These are phyloP conservation scores for Pichia sp. DNA, from an alignment of 1,139 yeast species.

Conservation along the genomic window DNA sequence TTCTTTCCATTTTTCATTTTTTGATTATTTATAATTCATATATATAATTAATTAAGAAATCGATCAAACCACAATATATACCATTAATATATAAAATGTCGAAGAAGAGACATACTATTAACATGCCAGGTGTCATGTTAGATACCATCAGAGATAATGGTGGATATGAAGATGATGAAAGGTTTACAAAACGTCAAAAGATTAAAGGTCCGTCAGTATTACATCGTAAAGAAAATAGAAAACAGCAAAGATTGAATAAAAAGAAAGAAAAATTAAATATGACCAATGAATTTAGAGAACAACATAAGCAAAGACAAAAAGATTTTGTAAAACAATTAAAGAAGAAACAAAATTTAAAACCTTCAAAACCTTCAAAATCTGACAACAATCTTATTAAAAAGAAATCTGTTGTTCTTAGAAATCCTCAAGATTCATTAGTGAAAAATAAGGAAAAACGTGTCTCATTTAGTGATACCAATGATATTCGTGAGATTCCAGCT, in stretches of 20 bases:
- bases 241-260: slow-evolving; percentile 47
- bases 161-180: slow-evolving; percentile 35
- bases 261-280: slow-evolving; percentile 31
- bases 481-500: slow-evolving; percentile 16
- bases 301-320: slow-evolving; percentile 8
- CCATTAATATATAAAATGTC: slow-evolving; percentile 9
- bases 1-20: too few species aligned
- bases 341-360: not conserved
- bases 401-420: not conserved
- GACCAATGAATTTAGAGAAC: slow-evolving; percentile 4
- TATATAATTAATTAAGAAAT: too few species aligned
- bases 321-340: not conserved
- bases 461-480: slow-evolving; percentile 24
- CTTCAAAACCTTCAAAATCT: too few species aligned
- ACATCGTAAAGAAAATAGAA: slow-evolving; percentile 53
- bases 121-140: slow-evolving; percentile 60
- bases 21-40: too few species aligned
- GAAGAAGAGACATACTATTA: slow-evolving; percentile 40
- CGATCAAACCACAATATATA: too few species aligned
- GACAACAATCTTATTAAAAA: not conserved
- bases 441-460: slow-evolving; percentile 15
- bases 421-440: not conserved
- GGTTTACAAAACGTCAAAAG: slow-evolving; percentile 27
- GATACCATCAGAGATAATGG: slow-evolving; percentile 53
- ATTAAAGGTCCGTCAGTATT: slow-evolving; percentile 30